Base-by-base conservation (phyloP, 2,329 filamentous ascomycete genomes). In the Cylindrodendrum hubeiense region DNA sequence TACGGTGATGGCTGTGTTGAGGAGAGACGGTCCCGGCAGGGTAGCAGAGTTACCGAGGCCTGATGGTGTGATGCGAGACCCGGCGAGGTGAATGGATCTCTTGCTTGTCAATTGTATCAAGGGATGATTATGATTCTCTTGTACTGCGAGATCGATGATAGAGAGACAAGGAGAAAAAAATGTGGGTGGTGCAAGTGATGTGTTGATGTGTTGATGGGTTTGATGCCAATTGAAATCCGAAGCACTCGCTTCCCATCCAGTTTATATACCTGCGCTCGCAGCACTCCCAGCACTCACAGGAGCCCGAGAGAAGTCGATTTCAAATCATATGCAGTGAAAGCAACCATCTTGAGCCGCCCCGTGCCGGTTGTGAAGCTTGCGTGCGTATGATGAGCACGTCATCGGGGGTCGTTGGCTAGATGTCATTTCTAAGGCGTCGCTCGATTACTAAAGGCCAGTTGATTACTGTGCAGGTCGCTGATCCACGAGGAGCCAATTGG, bases 281-380 rank as follows among this genome's bases (percentile, higher is more conserved):
- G 50, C n/a, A n/a, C n/a, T n/a, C n/a, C n/a, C n/a, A n/a, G n/a
- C n/a, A n/a, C n/a, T n/a, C n/a, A n/a, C n/a, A n/a, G n/a, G n/a
- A n/a, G 61, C 26, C 34, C 37, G 58, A 60, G 50, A 24, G 34
- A 34, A 54, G 9, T n/a, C 66, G 65, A 75, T 76, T 76, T 76
- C 67, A 76, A 76, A 76, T 74, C 74, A 76, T 37, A 22, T 37
- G 58, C 44, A 52, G 41, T 53, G 22, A 41, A 50, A 67, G 67
- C 61, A 63, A 65, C 52, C 61, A 66, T 66, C 56, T 54, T 33
- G n/a, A n/a, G n/a, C 43, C 54, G 53, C 66, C 57, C 44, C 49
- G 67, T 44, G 54, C 53, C 53, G 67, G 66, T 46, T 44, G 57
- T 71, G 63, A 70, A 69, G 63, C 59, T 28, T 53, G 65, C 61